Conservation (phyloP, 345 rosid genomes). For the Gossypioides kirkii region DNA sequence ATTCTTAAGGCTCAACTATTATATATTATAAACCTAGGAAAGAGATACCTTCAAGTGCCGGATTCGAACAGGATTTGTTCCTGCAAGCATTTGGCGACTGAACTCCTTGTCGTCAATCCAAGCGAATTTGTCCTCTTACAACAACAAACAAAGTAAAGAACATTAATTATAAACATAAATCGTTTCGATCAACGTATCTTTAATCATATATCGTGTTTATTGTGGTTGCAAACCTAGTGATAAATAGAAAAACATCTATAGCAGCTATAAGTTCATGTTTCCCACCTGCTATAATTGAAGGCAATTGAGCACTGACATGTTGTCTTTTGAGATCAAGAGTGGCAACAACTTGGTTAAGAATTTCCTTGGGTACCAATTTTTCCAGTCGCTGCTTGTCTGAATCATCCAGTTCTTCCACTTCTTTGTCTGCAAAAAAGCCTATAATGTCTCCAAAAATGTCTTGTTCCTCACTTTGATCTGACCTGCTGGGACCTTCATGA, state of each 20-base stretch:
- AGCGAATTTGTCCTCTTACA: slow-evolving; percentile 13
- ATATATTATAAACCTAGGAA: no score
- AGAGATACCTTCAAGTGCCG: slow-evolving; percentile 32
- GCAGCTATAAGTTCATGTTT: no score
- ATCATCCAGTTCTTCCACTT: not conserved
- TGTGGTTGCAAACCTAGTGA: not conserved
- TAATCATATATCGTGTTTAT: not conserved
- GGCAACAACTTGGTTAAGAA: not conserved
- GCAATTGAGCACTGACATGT: not conserved
- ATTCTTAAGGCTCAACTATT: not conserved
- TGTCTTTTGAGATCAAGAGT: not conserved
- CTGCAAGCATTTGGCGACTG: slow-evolving; percentile 61
- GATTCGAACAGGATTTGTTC: slow-evolving; percentile 51
- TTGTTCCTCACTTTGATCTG: not conserved
- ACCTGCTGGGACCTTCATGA: not conserved
- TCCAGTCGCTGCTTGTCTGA: not conserved
- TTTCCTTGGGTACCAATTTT: not conserved
- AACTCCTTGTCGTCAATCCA: slow-evolving; percentile 51
- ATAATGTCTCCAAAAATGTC: no score
- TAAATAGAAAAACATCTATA: no score
- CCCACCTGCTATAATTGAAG: slow-evolving; percentile 8
- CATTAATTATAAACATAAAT: not conserved
- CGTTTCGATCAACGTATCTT: no score
- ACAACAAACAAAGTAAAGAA: not conserved
- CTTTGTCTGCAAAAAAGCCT: not conserved